These are phyloP conservation scores for Albophoma yamanashiensis DNA, from an alignment of 2,329 filamentous ascomycete species.

Conservation along the genomic window DNA sequence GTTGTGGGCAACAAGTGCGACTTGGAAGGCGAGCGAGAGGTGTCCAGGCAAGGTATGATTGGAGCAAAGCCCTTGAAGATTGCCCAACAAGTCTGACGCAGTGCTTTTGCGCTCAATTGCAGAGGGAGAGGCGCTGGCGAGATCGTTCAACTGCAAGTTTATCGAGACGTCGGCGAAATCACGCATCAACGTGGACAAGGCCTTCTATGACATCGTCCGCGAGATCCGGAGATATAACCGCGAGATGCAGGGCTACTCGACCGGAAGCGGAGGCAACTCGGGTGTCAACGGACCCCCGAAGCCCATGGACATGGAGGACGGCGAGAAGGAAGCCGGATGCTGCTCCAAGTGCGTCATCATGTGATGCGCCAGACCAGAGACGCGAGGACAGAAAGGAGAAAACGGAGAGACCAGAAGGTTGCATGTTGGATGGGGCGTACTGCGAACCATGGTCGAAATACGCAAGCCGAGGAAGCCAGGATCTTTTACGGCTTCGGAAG, in stretches of 20 bases:
- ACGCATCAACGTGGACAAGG: constrained; percentile 94
- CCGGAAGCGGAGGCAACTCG: constrained; percentile 54
- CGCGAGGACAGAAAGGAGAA: background rate
- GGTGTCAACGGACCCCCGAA: constrained; percentile 50
- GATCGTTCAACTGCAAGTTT: constrained; percentile 90
- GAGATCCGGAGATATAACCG: constrained; percentile 98
- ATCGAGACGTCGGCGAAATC: constrained; percentile 99
- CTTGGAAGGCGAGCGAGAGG: constrained; percentile 84
- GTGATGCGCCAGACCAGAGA: constrained; percentile 37
- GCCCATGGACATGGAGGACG: constrained; percentile 72
- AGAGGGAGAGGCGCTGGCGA: constrained; percentile 86
- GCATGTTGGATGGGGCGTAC: background rate
- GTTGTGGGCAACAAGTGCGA: constrained; percentile 99
- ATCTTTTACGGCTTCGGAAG: background rate
- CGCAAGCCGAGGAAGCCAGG: background rate
- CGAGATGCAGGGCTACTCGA: constrained; percentile 84
- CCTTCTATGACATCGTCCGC: constrained; percentile 96
- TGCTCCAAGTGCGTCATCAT: constrained; percentile 82
- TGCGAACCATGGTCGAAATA: background rate
- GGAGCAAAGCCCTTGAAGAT: background rate
- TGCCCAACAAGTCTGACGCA: background rate
- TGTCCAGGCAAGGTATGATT: constrained; percentile 75
- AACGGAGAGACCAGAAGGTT: background rate
- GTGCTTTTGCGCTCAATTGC: constrained; percentile 9
- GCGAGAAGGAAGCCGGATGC: constrained; percentile 61